A percentile compares a stretch with the other conserved stretches of the same genome.
Evolutionary conservation across 768 basidiomycete genomes (phyloP).

Genomic region (Cystobasidium ongulense): DNA sequence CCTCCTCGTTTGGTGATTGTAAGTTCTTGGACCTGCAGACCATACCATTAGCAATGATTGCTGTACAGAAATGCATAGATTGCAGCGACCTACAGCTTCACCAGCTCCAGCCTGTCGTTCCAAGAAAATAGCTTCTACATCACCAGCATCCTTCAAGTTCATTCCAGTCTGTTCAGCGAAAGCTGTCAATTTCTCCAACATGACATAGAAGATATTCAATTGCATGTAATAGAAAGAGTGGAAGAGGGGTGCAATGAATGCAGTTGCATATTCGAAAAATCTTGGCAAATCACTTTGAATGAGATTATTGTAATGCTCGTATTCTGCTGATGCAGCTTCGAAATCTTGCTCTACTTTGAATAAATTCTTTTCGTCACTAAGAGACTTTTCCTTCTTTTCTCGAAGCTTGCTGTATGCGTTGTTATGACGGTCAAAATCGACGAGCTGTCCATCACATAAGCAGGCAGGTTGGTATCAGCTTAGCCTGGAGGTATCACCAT

Average conservation of each 20-base stretch:
- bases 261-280: slow-evolving; percentile 78
- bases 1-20: slow-evolving; percentile 62
- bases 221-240: slow-evolving; percentile 99
- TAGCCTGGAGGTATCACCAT: too few relatives aligned
- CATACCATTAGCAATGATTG: neutral
- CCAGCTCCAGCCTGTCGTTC: slow-evolving; percentile 73
- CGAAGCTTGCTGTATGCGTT: slow-evolving; percentile 88
- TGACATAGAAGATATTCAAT: slow-evolving; percentile 86
- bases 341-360: slow-evolving; percentile 50
- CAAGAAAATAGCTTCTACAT: slow-evolving; percentile 65
- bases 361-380: slow-evolving; percentile 74
- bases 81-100: slow-evolving; percentile 51
- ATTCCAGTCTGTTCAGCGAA: slow-evolving; percentile 66
- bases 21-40: slow-evolving; percentile 35
- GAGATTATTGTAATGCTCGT: slow-evolving; percentile 54
- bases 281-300: slow-evolving; percentile 85
- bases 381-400: slow-evolving; percentile 95
- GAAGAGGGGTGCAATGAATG: slow-evolving; percentile 95
- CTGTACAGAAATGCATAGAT: neutral
- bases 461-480: neutral
- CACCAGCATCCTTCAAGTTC: slow-evolving; percentile 46
- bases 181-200: slow-evolving; percentile 84
- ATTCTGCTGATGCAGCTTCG: slow-evolving; percentile 49
- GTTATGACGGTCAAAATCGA: slow-evolving; percentile 93
- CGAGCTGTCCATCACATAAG: slow-evolving; percentile 52